Evolutionary conservation across 148 eudicot genomes (phyloP), one percentile per base, ranked within the genome.

Genomic region (Limonium bicolor): DNA sequence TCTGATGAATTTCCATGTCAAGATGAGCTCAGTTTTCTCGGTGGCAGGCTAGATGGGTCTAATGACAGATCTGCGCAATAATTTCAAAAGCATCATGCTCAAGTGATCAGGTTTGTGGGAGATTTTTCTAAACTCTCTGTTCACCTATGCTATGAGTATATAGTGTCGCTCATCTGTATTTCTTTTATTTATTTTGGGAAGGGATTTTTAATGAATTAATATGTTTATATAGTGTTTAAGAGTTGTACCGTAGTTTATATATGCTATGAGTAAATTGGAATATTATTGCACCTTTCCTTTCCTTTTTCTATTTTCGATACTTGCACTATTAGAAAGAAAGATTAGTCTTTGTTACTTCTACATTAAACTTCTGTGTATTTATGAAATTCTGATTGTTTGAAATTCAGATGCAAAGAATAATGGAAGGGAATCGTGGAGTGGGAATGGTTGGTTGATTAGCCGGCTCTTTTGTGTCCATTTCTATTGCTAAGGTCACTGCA

Each of bases 251-350:
- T n/a, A n/a, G n/a, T n/a, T n/a, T n/a, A n/a, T n/a, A n/a, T n/a
- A n/a, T n/a, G n/a, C n/a, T n/a, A n/a, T n/a, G 33, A 29, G 12
- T 8, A 8, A 29, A 8, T 29, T 7, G 33, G 33, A 29, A n/a
- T 29, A 29, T n/a, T 29, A 29, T 8, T 29, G 12, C 10, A 16
- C 4, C 17, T 31, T 9, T 24, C 27, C 18, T n/a, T 20, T 23
- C 36, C 22, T 1, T 29, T 47, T 5, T 56, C 41, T 33, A 12
- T 11, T 5, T 20, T 27, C 9, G 23, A 4, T 22, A 27, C 35
- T 52, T 37, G 39, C 71, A 82, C 88, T 94, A 94, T 14, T 78
- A 79, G 54, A 74, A 79, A 27, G 94, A 87, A 63, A 85, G 82
- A 41, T 74, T 87, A 22, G 58, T 87, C 11, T 29, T 5, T 24